Evolutionary conservation across 2,329 filamentous ascomycete genomes (phyloP).

Genomic region (Neoascochyta sp.): DNA sequence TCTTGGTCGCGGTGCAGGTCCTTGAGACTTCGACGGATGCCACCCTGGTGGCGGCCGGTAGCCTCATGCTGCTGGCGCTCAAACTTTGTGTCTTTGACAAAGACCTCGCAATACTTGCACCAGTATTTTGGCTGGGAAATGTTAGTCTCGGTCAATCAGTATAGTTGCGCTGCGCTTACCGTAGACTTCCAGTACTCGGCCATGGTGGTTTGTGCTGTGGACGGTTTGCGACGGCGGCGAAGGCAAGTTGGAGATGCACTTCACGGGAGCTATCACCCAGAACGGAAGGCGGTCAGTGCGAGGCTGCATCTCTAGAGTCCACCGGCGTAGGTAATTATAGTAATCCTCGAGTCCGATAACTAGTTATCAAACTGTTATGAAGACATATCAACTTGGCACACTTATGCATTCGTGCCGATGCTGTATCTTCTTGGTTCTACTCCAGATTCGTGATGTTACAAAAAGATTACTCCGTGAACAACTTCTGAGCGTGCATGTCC

Average conservation of each 20-base stretch:
- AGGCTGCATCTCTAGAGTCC: no score
- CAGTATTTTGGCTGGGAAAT: constrained; percentile 71
- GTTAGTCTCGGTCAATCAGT: constrained; percentile 6
- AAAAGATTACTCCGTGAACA: no score
- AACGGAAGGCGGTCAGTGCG: constrained; percentile 2
- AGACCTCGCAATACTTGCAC: constrained; percentile 95
- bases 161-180: constrained; percentile 39
- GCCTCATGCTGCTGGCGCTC: constrained; percentile 87
- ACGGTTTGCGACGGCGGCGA: constrained; percentile 8
- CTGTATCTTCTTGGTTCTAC: no score
- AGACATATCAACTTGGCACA: no score
- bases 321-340: no score
- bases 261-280: constrained; percentile 5
- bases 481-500: no score
- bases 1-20: constrained; percentile 85
- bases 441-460: no score
- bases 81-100: constrained; percentile 86
- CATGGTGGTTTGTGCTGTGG: constrained; percentile 53
- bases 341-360: no score
- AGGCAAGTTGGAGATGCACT: constrained; percentile 6
- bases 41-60: constrained; percentile 77
- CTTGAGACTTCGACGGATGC: constrained; percentile 82
- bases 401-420: no score
- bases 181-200: constrained; percentile 99
- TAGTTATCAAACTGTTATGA: no score